Evolutionary conservation across 1,284 basidiomycete genomes (phyloP).

Genomic region (Cerrena zonata): DNA sequence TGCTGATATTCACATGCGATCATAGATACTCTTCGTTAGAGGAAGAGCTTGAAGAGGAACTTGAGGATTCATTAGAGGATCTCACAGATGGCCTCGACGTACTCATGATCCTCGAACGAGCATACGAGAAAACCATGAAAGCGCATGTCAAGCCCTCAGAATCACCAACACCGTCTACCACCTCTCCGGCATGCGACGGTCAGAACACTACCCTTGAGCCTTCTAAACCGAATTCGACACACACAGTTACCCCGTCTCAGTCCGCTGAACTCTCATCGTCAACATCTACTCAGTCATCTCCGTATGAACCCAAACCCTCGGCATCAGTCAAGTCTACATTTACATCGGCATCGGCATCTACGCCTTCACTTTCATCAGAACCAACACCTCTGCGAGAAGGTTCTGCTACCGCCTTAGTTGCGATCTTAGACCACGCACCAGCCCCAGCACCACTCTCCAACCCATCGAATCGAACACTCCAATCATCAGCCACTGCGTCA

Average conservation of each 20-base stretch:
- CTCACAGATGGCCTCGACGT: conserved; percentile 64
- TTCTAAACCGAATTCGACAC: conserved; percentile 6
- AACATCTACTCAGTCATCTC: conserved; percentile 6
- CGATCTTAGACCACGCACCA: conserved; percentile 49
- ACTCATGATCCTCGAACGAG: conserved; percentile 58
- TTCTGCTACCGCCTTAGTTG: conserved; percentile 66
- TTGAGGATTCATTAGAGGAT: conserved; percentile 52
- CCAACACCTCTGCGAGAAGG: conserved; percentile 42
- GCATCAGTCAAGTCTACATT: conserved; percentile 1
- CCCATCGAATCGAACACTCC: conserved; percentile 6
- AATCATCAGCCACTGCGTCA: conserved; percentile 9
- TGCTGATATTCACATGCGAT: background rate
- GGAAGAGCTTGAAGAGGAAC: conserved; percentile 28
- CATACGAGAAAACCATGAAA: conserved; percentile 58
- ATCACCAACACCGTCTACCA: background rate
- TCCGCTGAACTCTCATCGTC: conserved; percentile 10
- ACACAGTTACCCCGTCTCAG: background rate
- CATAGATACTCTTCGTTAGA: conserved; percentile 2
- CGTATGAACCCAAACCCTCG: background rate
- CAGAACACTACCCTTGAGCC: too few relatives aligned
- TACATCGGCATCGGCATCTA: background rate
- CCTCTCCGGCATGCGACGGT: conserved; percentile 1
- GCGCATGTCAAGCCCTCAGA: conserved; percentile 43
- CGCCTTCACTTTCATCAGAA: too few relatives aligned
- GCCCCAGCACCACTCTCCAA: conserved; percentile 22